A percentile compares a stretch with the other conserved stretches of the same genome.
Conservation (phyloP, 805 yeast genomes). For the Geotrichum ghanense region DNA sequence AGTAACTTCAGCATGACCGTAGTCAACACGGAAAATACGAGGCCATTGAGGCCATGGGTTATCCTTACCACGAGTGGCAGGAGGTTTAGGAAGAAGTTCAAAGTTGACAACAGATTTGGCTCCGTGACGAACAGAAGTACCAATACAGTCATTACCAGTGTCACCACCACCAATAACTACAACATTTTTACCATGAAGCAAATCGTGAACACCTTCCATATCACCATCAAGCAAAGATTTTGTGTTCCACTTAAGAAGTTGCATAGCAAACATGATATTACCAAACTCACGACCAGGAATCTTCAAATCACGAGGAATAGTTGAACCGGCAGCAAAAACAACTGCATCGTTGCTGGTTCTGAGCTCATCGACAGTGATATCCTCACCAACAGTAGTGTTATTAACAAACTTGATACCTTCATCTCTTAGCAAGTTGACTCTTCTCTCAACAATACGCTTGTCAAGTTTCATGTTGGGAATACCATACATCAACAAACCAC, state of each 20-base stretch:
- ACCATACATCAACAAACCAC: conserved; percentile 98
- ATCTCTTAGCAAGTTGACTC: conserved; percentile 79
- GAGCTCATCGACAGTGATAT: conserved; percentile 59
- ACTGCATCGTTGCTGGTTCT: conserved; percentile 66
- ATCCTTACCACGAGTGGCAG: conserved; percentile 74
- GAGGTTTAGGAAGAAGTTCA: conserved; percentile 89
- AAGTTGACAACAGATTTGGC: conserved; percentile 90
- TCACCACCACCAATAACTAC: conserved; percentile 99
- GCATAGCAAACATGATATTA: conserved; percentile 93
- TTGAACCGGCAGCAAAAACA: conserved; percentile 84
- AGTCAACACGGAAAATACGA: conserved; percentile 91
- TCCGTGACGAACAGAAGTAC: conserved; percentile 95
- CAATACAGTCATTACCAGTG: conserved; percentile 97
- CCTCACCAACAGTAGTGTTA: conserved; percentile 76
- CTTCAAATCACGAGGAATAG: conserved; percentile 89
- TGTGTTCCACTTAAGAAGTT: conserved; percentile 77
- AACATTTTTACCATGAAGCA: conserved; percentile 75
- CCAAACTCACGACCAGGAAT: conserved; percentile 89
- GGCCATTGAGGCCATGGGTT: conserved; percentile 99
- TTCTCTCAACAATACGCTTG: conserved; percentile 83
- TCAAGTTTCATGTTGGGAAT: conserved; percentile 98
- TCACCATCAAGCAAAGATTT: conserved; percentile 69
- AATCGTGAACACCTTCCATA: conserved; percentile 61
- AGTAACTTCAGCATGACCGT: conserved; percentile 92
- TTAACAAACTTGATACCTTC: conserved; percentile 80